Percentiles rank a stretch among this genome's conserved stretches.
phyloP scores from a whole-genome alignment of 768 basidiomycete species.

The Lentinula sp. region DNA sequence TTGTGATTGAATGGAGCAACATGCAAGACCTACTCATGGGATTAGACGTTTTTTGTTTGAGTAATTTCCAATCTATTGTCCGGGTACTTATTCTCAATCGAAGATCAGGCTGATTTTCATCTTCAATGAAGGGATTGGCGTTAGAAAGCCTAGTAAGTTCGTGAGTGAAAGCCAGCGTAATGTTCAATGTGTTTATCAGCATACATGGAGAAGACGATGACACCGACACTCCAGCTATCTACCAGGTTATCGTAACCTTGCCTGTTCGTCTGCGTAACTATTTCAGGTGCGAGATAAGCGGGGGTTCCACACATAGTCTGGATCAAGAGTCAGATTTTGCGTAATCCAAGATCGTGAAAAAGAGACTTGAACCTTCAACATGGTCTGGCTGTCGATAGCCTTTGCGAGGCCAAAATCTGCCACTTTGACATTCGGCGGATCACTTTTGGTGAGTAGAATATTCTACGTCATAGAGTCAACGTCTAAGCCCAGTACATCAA shows the following conservation, averaged over 20 bases:
- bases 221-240: slow-evolving; percentile 95
- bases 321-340: not conserved
- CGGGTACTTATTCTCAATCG: slow-evolving; percentile 55
- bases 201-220: slow-evolving; percentile 90
- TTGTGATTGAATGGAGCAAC: not conserved
- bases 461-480: slow-evolving; percentile 40
- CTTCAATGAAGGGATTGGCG: slow-evolving; percentile 74
- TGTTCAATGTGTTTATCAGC: slow-evolving; percentile 13
- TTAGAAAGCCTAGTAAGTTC: slow-evolving; percentile 58
- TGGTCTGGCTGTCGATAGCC: slow-evolving; percentile 72
- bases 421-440: slow-evolving; percentile 74
- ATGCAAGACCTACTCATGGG: slow-evolving; percentile 35
- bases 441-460: slow-evolving; percentile 68
- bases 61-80: slow-evolving; percentile 52
- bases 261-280: slow-evolving; percentile 59
- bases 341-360: slow-evolving; percentile 1
- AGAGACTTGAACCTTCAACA: slow-evolving; percentile 52
- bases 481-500: not conserved
- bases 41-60: slow-evolving; percentile 34
- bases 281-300: slow-evolving; percentile 89
- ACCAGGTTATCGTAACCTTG: slow-evolving; percentile 84
- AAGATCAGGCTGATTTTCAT: slow-evolving; percentile 54
- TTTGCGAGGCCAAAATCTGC: slow-evolving; percentile 98
- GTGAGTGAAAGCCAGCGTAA: not conserved
- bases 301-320: slow-evolving; percentile 97